These are phyloP conservation scores for Colletotrichum chrysophilum DNA, from an alignment of 2,329 filamentous ascomycete species.

Conservation along the genomic window DNA sequence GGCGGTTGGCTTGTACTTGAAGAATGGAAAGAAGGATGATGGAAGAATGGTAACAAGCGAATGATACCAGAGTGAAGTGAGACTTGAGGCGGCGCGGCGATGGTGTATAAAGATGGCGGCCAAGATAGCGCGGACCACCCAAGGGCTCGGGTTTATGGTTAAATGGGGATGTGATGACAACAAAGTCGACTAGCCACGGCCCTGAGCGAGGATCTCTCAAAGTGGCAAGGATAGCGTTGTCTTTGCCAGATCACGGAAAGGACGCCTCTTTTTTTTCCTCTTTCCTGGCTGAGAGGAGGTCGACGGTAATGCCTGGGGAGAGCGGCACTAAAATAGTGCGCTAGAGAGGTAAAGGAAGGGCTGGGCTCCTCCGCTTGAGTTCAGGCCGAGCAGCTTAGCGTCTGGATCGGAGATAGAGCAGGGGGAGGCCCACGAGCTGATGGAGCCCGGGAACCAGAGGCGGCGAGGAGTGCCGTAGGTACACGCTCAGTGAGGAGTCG, in stretches of 20 bases:
- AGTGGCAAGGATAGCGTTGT: conserved; percentile 25
- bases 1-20: conserved; percentile 18
- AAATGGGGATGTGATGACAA: conserved; percentile 26
- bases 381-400: conserved; percentile 24
- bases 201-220: conserved; percentile 25
- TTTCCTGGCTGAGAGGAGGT: conserved; percentile 12
- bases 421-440: conserved; percentile 12
- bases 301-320: conserved; percentile 23
- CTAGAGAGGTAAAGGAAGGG: conserved; percentile 23
- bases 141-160: conserved; percentile 25
- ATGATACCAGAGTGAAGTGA: conserved; percentile 17
- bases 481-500: not conserved
- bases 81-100: conserved; percentile 25
- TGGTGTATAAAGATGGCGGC: conserved; percentile 26
- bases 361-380: conserved; percentile 22
- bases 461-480: conserved; percentile 19
- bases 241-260: conserved; percentile 23
- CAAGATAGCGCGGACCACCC: conserved; percentile 25
- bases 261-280: conserved; percentile 17
- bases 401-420: conserved; percentile 24
- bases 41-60: conserved; percentile 11
- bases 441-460: conserved; percentile 11
- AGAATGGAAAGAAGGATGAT: conserved; percentile 22
- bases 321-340: conserved; percentile 26
- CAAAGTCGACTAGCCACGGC: conserved; percentile 23